phyloP scores from a whole-genome alignment of 768 basidiomycete genomes.

The Rhodocollybia butyracea region DNA sequence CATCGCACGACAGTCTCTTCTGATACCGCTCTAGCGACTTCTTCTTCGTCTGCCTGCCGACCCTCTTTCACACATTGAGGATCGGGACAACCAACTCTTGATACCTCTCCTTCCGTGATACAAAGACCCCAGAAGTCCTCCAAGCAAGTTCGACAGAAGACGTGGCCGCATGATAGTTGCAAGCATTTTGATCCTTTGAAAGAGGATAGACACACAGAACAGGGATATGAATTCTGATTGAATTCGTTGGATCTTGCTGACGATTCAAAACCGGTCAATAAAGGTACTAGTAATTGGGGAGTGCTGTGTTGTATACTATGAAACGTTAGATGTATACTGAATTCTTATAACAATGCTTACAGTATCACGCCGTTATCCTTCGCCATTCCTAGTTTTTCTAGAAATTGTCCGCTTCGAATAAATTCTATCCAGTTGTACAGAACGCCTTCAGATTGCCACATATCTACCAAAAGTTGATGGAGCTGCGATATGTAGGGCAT shows the following conservation, averaged over 20 bases:
- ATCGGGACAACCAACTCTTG: conserved; percentile 78
- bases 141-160: conserved; percentile 83
- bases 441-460: conserved; percentile 60
- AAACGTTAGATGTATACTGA: conserved; percentile 1
- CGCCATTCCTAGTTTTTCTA: conserved; percentile 36
- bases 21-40: conserved; percentile 68
- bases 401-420: conserved; percentile 64
- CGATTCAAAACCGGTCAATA: conserved; percentile 48
- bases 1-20: conserved; percentile 66
- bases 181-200: conserved; percentile 77
- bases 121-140: conserved; percentile 80
- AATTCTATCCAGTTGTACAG: conserved; percentile 73
- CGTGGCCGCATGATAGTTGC: conserved; percentile 66
- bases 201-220: conserved; percentile 72
- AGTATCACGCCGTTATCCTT: conserved; percentile 31
- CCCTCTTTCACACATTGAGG: conserved; percentile 69
- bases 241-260: conserved; percentile 51
- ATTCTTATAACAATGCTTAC: conserved; percentile 24
- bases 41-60: conserved; percentile 62
- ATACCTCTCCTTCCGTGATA: conserved; percentile 76
- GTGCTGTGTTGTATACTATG: conserved; percentile 47
- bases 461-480: conserved; percentile 37
- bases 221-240: conserved; percentile 60
- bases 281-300: conserved; percentile 46
- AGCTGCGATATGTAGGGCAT: conserved; percentile 39